phyloP scores from a whole-genome alignment of 2,329 filamentous ascomycete species.

The Talaromyces sp. region DNA sequence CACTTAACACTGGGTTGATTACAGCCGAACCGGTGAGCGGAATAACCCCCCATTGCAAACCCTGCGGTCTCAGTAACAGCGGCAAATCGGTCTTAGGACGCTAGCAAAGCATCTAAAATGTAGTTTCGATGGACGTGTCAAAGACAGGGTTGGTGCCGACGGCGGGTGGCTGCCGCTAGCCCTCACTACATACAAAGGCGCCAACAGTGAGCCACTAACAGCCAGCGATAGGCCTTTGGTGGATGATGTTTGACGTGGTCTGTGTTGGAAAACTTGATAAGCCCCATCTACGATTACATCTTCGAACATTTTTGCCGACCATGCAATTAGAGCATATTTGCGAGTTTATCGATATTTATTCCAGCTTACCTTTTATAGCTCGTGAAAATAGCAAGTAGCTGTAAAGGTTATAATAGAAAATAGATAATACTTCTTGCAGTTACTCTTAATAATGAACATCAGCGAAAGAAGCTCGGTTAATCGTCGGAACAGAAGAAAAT shows the following conservation, averaged over 20 bases:
- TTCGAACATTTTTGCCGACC: not conserved
- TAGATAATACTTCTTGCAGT: not conserved
- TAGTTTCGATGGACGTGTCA: not conserved
- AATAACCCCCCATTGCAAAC: not conserved
- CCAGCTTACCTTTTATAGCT: not conserved
- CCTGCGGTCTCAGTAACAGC: not conserved
- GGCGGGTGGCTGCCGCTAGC: not conserved
- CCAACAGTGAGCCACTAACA: not conserved
- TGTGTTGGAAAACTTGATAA: not conserved
- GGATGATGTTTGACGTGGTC: not conserved
- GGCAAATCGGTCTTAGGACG: not conserved
- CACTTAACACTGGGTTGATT: not conserved
- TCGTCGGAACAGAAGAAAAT: slow-evolving; percentile 5
- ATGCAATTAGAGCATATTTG: not conserved
- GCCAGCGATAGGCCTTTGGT: not conserved
- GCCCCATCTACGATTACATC: not conserved
- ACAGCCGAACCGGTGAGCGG: not conserved
- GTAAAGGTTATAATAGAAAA: not conserved
- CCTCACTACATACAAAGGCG: not conserved
- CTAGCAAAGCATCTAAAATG: not conserved
- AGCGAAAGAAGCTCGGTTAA: not conserved
- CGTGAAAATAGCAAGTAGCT: not conserved
- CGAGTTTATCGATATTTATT: not conserved
- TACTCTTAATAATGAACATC: not conserved
- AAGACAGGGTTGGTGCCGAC: not conserved